Evolutionary conservation across 129 eudicot species (phyloP).

Genomic region (Lactuca sativa): DNA sequence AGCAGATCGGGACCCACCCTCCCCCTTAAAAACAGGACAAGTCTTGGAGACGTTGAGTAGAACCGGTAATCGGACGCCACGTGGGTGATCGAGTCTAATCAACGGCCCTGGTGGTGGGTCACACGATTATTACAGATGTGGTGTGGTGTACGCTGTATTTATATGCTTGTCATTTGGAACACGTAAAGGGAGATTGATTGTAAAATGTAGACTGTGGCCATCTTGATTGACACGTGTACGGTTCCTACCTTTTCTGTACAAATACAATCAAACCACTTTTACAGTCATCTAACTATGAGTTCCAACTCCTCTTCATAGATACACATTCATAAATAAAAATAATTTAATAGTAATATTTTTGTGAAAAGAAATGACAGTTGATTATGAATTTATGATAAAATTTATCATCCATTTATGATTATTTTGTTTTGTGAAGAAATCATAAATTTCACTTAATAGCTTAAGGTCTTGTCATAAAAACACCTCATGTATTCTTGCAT

Average conservation of each 20-base stretch:
- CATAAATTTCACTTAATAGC: no score
- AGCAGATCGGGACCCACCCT: conserved; percentile 25
- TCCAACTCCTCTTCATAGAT: neutral
- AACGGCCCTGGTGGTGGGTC: conserved; percentile 40
- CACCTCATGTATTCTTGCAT: no score
- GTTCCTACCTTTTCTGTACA: conserved; percentile 17
- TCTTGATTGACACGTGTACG: conserved; percentile 39
- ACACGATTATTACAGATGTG: conserved; percentile 32
- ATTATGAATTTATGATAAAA: no score
- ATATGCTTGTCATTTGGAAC: conserved; percentile 39
- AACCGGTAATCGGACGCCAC: conserved; percentile 34
- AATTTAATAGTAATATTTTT: no score
- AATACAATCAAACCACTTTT: neutral
- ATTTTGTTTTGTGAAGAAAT: no score
- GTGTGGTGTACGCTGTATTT: conserved; percentile 40
- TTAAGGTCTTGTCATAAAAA: no score
- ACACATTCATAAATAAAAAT: no score
- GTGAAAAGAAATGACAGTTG: no score
- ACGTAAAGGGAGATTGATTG: conserved; percentile 31
- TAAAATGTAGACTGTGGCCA: conserved; percentile 2
- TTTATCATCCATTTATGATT: no score
- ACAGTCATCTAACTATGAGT: conserved; percentile 19
- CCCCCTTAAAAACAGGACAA: conserved; percentile 28
- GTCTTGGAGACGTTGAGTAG: conserved; percentile 21
- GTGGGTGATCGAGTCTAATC: conserved; percentile 22